Conservation (phyloP, 1,284 basidiomycete species). For the Ganoderma boninense region DNA sequence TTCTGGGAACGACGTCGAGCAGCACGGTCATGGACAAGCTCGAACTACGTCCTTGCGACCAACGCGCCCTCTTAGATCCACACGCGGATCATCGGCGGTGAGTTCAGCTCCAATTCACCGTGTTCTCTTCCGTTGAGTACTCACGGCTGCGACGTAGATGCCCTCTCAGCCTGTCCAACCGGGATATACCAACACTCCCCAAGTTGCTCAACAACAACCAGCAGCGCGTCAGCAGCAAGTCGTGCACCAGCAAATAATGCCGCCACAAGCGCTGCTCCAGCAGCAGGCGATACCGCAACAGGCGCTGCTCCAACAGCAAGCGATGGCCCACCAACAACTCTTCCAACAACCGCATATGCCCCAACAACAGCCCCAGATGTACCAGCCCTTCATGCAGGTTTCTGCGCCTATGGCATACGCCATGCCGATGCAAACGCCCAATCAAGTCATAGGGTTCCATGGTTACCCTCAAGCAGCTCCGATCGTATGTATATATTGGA, state of each 20-base stretch:
- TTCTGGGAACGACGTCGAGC: background rate
- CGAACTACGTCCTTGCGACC: background rate
- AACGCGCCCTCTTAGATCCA: background rate
- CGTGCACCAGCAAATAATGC: background rate
- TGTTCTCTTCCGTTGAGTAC: background rate
- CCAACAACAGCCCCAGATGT: background rate
- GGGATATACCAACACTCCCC: background rate
- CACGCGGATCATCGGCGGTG: background rate
- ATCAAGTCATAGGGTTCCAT: background rate
- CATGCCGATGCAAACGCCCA: background rate
- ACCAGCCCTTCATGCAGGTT: background rate
- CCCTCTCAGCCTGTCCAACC: background rate
- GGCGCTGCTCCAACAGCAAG: background rate
- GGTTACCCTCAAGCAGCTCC: background rate
- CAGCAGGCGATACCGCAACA: background rate
- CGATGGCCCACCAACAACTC: background rate
- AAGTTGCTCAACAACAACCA: background rate
- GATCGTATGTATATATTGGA: background rate
- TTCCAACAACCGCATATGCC: background rate
- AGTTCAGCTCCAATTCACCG: background rate
- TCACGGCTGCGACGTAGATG: background rate
- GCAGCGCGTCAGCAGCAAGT: background rate
- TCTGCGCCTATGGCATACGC: background rate
- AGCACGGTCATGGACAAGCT: background rate
- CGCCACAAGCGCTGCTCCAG: background rate